phyloP scores from a whole-genome alignment of 2,329 filamentous ascomycete species.

The Alternaria novae-zelandiae region DNA sequence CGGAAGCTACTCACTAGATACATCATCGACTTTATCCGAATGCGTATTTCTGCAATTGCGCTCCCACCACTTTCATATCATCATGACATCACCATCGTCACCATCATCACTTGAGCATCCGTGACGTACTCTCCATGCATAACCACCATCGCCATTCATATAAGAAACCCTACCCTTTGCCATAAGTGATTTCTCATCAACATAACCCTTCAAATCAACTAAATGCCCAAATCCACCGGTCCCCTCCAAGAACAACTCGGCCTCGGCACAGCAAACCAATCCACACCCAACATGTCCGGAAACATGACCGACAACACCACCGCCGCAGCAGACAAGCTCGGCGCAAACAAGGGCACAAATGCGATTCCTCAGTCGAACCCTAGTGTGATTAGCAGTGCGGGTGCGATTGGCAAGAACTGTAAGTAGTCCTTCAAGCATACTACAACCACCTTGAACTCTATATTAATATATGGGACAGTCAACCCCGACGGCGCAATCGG shows the following conservation, averaged over 20 bases:
- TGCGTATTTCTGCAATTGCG: background rate
- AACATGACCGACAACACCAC: constrained; percentile 31
- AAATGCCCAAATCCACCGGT: constrained; percentile 33
- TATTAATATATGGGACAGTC: constrained; percentile 29
- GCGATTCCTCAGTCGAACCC: constrained; percentile 42
- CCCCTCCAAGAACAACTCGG: constrained; percentile 29
- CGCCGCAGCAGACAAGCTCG: constrained; percentile 34
- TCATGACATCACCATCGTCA: constrained; percentile 26
- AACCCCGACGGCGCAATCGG: constrained; percentile 59
- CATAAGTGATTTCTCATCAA: too few relatives aligned
- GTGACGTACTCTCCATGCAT: constrained; percentile 10
- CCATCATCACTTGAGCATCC: too few relatives aligned
- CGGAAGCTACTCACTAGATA: constrained; percentile 9
- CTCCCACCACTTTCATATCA: constrained; percentile 13
- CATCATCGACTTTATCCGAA: constrained; percentile 15
- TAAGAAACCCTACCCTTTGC: background rate
- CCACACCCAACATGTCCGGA: constrained; percentile 9
- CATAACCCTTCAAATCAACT: background rate
- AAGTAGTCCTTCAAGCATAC: too few relatives aligned
- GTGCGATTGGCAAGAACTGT: constrained; percentile 57
- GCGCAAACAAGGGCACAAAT: constrained; percentile 39
- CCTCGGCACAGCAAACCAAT: constrained; percentile 16
- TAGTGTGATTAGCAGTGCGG: constrained; percentile 56
- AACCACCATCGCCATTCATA: background rate
- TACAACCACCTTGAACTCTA: too few relatives aligned